Conservation (phyloP, 805 yeast genomes). For the Suhomyces kilbournensis region DNA sequence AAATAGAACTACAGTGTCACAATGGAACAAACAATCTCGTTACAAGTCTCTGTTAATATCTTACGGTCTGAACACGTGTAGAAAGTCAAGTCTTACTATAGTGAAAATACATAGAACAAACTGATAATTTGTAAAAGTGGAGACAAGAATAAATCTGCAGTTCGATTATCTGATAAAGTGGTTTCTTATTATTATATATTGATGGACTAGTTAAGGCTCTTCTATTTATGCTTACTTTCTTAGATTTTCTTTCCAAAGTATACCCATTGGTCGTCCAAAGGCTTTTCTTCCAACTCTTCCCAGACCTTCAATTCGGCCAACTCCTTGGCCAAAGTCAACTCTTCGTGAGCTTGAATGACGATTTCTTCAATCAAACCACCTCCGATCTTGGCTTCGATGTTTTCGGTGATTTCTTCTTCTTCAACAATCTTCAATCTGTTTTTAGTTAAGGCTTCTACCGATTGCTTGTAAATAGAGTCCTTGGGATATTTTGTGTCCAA, state of each 20-base stretch:
- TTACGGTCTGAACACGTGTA: no score
- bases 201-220: neutral
- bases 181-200: no score
- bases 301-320: constrained; percentile 69
- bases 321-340: constrained; percentile 62
- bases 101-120: no score
- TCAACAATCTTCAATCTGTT: constrained; percentile 68
- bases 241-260: constrained; percentile 67
- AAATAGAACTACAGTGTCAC: no score
- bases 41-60: no score
- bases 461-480: constrained; percentile 70
- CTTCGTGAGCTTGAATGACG: constrained; percentile 79
- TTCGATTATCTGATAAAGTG: no score
- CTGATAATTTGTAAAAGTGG: no score
- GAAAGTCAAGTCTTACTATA: no score
- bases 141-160: no score
- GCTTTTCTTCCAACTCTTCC: constrained; percentile 80
- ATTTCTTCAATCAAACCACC: constrained; percentile 84
- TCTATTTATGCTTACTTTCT: constrained; percentile 4
- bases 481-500: constrained; percentile 63
- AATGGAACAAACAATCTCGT: no score
- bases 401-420: constrained; percentile 54
- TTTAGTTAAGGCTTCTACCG: constrained; percentile 68
- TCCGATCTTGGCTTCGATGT: constrained; percentile 72
- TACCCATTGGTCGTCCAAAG: constrained; percentile 80